Conservation (phyloP, 2,329 filamentous ascomycete species). For the Pseudogymnoascus sp. region DNA sequence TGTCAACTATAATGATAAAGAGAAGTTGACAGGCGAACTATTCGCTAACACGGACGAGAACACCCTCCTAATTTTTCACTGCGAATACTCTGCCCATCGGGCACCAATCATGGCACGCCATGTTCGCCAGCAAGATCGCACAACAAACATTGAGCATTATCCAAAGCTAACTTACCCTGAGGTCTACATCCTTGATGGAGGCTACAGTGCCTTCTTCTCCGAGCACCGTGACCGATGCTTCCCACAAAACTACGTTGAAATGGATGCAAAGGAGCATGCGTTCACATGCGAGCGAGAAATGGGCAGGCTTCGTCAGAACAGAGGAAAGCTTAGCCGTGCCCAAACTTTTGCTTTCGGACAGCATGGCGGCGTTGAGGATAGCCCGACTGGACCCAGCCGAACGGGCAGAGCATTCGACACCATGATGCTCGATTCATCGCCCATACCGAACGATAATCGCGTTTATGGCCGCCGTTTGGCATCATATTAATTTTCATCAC, state of each 20-base stretch:
- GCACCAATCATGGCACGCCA: constrained; percentile 95
- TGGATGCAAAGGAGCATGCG: constrained; percentile 87
- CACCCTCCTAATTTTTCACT: constrained; percentile 87
- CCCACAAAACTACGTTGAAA: constrained; percentile 93
- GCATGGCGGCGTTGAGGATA: constrained; percentile 50
- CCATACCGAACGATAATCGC: constrained; percentile 43
- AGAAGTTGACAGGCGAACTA: constrained; percentile 70
- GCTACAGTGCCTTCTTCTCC: constrained; percentile 88
- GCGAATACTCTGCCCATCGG: constrained; percentile 95
- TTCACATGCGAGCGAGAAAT: constrained; percentile 91
- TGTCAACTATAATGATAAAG: constrained; percentile 96
- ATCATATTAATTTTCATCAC: constrained; percentile 45
- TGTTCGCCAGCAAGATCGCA: constrained; percentile 81
- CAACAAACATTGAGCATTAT: constrained; percentile 77
- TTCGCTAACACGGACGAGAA: constrained; percentile 58
- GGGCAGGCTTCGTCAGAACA: constrained; percentile 78
- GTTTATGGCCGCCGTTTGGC: constrained; percentile 54
- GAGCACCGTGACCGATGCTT: constrained; percentile 75
- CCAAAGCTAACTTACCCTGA: constrained; percentile 90
- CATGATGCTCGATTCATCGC: constrained; percentile 36
- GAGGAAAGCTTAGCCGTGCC: constrained; percentile 76
- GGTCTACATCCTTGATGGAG: constrained; percentile 92
- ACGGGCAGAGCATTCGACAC: constrained; percentile 27
- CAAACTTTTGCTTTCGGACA: constrained; percentile 95
- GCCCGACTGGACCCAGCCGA: constrained; percentile 43